Conservation (phyloP, 257 asterid genomes). For the Fraxinus pennsylvanica region DNA sequence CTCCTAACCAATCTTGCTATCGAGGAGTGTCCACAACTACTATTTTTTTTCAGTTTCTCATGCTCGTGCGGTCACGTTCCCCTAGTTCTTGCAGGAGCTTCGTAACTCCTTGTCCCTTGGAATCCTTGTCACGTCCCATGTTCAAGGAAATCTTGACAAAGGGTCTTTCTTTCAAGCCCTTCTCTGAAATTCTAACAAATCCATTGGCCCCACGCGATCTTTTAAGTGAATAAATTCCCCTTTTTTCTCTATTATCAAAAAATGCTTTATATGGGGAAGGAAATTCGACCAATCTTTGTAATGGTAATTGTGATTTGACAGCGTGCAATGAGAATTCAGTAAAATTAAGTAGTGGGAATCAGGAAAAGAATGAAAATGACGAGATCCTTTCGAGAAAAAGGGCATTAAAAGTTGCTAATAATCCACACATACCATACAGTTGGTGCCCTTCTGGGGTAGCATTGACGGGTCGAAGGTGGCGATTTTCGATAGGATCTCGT, state of each 20-base stretch:
- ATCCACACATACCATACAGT: conserved; percentile 78
- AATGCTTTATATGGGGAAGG: background rate
- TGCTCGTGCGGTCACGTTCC: conserved; percentile 96
- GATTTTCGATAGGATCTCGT: no score
- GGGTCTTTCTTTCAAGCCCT: conserved; percentile 43
- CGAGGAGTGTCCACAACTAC: conserved; percentile 57
- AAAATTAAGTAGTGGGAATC: conserved; percentile 41
- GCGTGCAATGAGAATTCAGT: background rate
- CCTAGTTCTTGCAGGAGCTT: conserved; percentile 83
- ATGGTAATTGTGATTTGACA: conserved; percentile 8
- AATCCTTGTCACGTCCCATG: conserved; percentile 49
- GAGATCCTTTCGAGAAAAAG: conserved; percentile 34
- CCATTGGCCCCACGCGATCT: conserved; percentile 86
- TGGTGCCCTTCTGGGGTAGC: conserved; percentile 85
- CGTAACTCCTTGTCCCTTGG: conserved; percentile 54
- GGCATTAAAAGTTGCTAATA: conserved; percentile 76
- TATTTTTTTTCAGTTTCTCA: conserved; percentile 73
- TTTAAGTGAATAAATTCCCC: conserved; percentile 58
- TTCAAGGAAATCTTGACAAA: conserved; percentile 19
- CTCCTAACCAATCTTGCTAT: conserved; percentile 61
- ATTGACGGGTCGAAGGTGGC: conserved; percentile 41
- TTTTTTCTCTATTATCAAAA: conserved; percentile 33
- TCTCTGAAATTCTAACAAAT: conserved; percentile 51
- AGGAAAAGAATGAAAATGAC: conserved; percentile 17
- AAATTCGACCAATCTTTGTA: conserved; percentile 4